Evolutionary conservation across 768 basidiomycete genomes (phyloP).

Genomic region (Sporobolomyces roseus): DNA sequence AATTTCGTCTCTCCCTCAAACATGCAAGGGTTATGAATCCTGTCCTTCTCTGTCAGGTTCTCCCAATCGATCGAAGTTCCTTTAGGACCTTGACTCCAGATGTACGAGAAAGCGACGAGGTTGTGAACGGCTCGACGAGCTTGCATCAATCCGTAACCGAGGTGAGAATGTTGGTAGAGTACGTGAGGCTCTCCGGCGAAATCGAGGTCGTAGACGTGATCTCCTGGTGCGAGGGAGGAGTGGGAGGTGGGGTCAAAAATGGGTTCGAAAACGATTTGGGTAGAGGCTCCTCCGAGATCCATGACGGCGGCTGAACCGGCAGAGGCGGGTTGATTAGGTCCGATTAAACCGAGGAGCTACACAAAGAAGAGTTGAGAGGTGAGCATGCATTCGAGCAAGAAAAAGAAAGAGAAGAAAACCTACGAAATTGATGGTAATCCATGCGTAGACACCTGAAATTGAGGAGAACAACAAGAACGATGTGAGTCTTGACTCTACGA

Average conservation of each 20-base stretch:
- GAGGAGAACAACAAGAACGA: no score
- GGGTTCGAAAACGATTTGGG: constrained; percentile 96
- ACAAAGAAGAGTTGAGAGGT: neutral
- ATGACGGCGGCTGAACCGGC: constrained; percentile 77
- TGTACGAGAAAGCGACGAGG: constrained; percentile 79
- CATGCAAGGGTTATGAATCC: constrained; percentile 76
- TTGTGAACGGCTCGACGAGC: constrained; percentile 79
- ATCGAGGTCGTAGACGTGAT: constrained; percentile 80
- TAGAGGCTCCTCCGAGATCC: constrained; percentile 93
- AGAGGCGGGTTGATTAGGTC: constrained; percentile 54
- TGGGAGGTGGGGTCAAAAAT: constrained; percentile 55
- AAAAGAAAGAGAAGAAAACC: neutral
- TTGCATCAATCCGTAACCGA: constrained; percentile 91
- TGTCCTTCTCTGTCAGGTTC: constrained; percentile 46
- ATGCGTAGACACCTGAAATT: constrained; percentile 70
- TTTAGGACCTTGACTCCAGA: constrained; percentile 46
- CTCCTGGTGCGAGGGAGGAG: constrained; percentile 64
- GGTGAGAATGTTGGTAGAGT: constrained; percentile 94
- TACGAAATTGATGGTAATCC: constrained; percentile 92
- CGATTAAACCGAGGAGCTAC: constrained; percentile 65
- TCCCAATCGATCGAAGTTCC: constrained; percentile 48
- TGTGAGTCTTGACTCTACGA: neutral
- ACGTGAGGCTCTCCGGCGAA: constrained; percentile 69
- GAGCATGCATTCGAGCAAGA: no score
- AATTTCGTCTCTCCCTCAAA: constrained; percentile 61